Evolutionary conservation across 2,329 filamentous ascomycete species (phyloP).

Genomic region (Colletotrichum theobromicola): DNA sequence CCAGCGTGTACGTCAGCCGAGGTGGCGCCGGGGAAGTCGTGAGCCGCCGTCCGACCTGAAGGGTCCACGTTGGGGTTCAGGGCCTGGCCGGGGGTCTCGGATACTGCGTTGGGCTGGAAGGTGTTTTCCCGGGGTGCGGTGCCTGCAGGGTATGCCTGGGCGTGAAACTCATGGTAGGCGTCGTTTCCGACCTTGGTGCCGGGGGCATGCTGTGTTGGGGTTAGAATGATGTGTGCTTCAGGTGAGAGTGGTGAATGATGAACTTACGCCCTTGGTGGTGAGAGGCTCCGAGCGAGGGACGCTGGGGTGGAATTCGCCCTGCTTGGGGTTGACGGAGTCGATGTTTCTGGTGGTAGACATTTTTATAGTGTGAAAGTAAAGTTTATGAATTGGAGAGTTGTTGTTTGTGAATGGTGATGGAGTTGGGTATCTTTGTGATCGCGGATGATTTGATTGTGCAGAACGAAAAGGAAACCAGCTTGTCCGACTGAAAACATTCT

Average conservation of each 20-base stretch:
- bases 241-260: rapidly evolving
- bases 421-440: neutral
- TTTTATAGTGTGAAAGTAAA: conserved; percentile 9
- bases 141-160: conserved; percentile 65
- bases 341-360: conserved; percentile 53
- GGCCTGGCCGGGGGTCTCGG: conserved; percentile 41
- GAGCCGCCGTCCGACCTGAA: conserved; percentile 32
- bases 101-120: conserved; percentile 42
- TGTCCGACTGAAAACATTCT: neutral
- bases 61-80: conserved; percentile 30
- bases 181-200: conserved; percentile 67
- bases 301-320: conserved; percentile 61
- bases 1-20: conserved; percentile 48
- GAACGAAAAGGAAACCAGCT: neutral
- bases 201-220: conserved; percentile 61
- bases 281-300: conserved; percentile 57
- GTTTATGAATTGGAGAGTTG: neutral
- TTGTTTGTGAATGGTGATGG: neutral
- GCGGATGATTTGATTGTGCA: neutral
- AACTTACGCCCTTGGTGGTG: conserved; percentile 59
- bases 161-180: conserved; percentile 65
- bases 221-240: conserved; percentile 3
- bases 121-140: conserved; percentile 59
- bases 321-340: conserved; percentile 53
- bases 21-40: conserved; percentile 48